These are phyloP conservation scores for Isabelozyma pseudorhagii DNA, from an alignment of 805 yeast genomes.

Conservation along the genomic window DNA sequence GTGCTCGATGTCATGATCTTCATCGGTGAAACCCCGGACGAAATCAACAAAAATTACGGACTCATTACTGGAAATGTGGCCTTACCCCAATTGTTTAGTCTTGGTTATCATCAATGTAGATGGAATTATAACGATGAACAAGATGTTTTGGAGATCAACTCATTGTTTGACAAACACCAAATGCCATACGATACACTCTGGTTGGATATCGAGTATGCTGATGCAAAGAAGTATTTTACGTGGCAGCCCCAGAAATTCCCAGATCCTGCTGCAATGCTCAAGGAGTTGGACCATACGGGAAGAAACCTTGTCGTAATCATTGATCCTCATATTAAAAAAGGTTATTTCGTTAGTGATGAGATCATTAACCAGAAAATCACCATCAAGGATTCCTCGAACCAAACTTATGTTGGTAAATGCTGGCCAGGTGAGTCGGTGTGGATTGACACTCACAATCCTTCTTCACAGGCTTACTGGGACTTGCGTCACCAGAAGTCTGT, in stretches of 20 bases:
- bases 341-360: slow-evolving; percentile 60
- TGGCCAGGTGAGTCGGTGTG: slow-evolving; percentile 98
- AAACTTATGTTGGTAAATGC: slow-evolving; percentile 77
- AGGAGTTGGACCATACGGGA: slow-evolving; percentile 63
- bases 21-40: slow-evolving; percentile 55
- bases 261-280: slow-evolving; percentile 66
- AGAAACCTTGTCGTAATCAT: slow-evolving; percentile 80
- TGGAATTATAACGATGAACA: slow-evolving; percentile 93
- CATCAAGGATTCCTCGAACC: slow-evolving; percentile 44
- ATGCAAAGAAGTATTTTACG: slow-evolving; percentile 82
- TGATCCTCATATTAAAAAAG: slow-evolving; percentile 86
- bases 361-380: slow-evolving; percentile 43
- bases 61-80: slow-evolving; percentile 66
- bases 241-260: slow-evolving; percentile 81
- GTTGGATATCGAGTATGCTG: slow-evolving; percentile 93
- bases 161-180: slow-evolving; percentile 64
- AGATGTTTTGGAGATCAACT: slow-evolving; percentile 74
- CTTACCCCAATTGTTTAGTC: slow-evolving; percentile 72
- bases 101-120: slow-evolving; percentile 94
- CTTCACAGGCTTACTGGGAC: slow-evolving; percentile 60
- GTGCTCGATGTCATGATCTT: slow-evolving; percentile 70
- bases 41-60: slow-evolving; percentile 61
- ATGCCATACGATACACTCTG: slow-evolving; percentile 91
- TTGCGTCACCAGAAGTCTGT: slow-evolving; percentile 47
- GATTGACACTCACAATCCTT: slow-evolving; percentile 81